A percentile compares a stretch with the other conserved stretches of the same genome.
phyloP scores from a whole-genome alignment of 768 basidiomycete genomes.

The Leucocoprinus leucothites region DNA sequence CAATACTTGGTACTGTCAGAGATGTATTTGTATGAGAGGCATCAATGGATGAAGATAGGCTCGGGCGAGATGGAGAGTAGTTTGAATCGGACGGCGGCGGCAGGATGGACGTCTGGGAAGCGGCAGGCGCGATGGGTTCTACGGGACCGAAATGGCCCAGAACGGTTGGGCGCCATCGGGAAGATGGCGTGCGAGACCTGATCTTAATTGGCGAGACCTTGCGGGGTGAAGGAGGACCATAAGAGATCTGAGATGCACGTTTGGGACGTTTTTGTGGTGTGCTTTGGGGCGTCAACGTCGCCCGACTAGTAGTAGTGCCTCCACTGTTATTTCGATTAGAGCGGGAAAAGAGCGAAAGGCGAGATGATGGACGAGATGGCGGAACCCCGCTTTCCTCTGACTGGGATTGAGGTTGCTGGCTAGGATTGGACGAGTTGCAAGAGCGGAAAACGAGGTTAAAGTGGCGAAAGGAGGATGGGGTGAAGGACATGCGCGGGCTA shows the following conservation, averaged over 20 bases:
- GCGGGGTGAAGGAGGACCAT: slow-evolving; percentile 50
- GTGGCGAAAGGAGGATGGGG: slow-evolving; percentile 36
- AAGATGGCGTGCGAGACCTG: slow-evolving; percentile 22
- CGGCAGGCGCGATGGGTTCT: slow-evolving; percentile 33
- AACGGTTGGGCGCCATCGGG: slow-evolving; percentile 64
- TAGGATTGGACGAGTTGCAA: slow-evolving; percentile 33
- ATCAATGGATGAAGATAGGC: slow-evolving; percentile 50
- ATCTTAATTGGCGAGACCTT: slow-evolving; percentile 36
- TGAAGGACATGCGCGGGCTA: slow-evolving; percentile 31
- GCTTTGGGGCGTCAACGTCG: slow-evolving; percentile 17
- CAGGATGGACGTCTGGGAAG: slow-evolving; percentile 2
- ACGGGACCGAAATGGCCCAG: slow-evolving; percentile 52
- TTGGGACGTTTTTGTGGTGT: background rate
- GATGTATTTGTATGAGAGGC: slow-evolving; percentile 50
- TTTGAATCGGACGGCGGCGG: slow-evolving; percentile 31
- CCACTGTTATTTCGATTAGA: slow-evolving; percentile 28
- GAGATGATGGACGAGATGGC: slow-evolving; percentile 36
- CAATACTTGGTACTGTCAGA: slow-evolving; percentile 43
- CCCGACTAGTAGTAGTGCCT: slow-evolving; percentile 14
- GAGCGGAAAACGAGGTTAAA: slow-evolving; percentile 45
- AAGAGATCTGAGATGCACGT: background rate
- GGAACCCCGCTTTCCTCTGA: slow-evolving; percentile 24
- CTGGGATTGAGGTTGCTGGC: slow-evolving; percentile 30
- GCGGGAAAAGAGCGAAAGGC: slow-evolving; percentile 43
- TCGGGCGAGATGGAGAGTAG: slow-evolving; percentile 25